Base-by-base conservation (phyloP, 805 yeast species). In the Yamadazyma ubonensis region DNA sequence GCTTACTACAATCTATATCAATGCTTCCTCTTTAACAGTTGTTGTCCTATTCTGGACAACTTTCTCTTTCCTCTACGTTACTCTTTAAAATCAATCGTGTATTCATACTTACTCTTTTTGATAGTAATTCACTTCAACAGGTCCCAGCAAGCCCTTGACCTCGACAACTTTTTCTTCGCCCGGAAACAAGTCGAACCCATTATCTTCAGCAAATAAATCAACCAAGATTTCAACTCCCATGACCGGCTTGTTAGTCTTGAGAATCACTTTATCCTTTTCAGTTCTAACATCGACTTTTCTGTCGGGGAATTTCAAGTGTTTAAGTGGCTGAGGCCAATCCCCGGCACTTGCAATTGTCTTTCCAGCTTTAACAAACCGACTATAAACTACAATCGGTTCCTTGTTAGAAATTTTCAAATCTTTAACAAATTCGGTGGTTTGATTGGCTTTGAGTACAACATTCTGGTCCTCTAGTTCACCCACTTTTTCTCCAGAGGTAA, bases 321-420 rank as follows among this genome's bases (percentile, higher is more conserved):
- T 71, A 32, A 71, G 48, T 4, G 74, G 74, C 49, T 75, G 78
- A 0, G 79, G 79, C 79, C 79, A 75, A 46, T 72, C 74, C 5
- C 61, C 55, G 6, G 64, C 59, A 31, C 63, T 47, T 5, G 66
- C 60, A 22, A 70, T 44, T 4, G 54, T 42, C 1, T 49, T 25
- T 26, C 53, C 52, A 3, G 30, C 21, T 12, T 38, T 41, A 3
- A 49, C 49, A 10, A 54, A 29, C 10, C 50, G 31, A 31, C 45
- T 33, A 37, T 54, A 42, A 8, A 49, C 52, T 5, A 55, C 58
- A 5, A 48, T 44, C 6, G 50, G 51, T 5, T 28, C 22, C 3
- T 43, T 37, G 33, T 44, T 46, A n/a, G 45, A 27, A 16, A 54
- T 42, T 10, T 45, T 43, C 20, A 50, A 39, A 12, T 45, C 49